These are phyloP conservation scores for Xenoacremonium recifei DNA, from an alignment of 2,329 filamentous ascomycete species.

Conservation along the genomic window DNA sequence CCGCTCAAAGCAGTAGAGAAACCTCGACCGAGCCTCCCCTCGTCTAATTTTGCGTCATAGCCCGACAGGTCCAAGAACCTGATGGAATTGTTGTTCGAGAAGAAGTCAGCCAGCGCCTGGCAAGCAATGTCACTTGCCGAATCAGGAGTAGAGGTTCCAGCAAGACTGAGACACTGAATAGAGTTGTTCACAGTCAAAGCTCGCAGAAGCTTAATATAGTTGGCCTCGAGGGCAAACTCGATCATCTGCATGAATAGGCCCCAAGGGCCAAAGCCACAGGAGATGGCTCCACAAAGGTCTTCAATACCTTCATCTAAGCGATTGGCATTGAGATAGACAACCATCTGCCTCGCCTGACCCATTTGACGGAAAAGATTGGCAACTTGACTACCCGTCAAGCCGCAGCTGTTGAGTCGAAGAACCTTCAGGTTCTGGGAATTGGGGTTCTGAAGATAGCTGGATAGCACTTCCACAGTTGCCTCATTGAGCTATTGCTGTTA, in stretches of 20 bases:
- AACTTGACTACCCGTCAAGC: slow-evolving; percentile 48
- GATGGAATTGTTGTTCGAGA: slow-evolving; percentile 49
- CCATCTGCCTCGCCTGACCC: slow-evolving; percentile 46
- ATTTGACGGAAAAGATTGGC: slow-evolving; percentile 51
- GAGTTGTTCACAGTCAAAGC: slow-evolving; percentile 50
- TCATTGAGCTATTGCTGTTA: slow-evolving; percentile 43
- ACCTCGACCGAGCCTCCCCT: slow-evolving; percentile 53
- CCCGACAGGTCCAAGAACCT: slow-evolving; percentile 57
- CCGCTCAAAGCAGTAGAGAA: slow-evolving; percentile 51
- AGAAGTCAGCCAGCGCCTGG: slow-evolving; percentile 47
- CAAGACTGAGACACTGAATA: slow-evolving; percentile 52
- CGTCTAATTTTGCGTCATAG: slow-evolving; percentile 56
- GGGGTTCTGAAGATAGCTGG: slow-evolving; percentile 42
- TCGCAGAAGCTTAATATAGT: slow-evolving; percentile 49
- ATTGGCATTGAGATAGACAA: slow-evolving; percentile 51
- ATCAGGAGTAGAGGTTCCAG: slow-evolving; percentile 51
- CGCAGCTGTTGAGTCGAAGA: slow-evolving; percentile 51
- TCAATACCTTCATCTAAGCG: slow-evolving; percentile 52
- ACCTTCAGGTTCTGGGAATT: slow-evolving; percentile 41
- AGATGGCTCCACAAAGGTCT: slow-evolving; percentile 47
- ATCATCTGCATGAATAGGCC: slow-evolving; percentile 56
- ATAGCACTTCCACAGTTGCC: slow-evolving; percentile 45
- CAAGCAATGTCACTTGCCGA: slow-evolving; percentile 46
- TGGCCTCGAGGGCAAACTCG: slow-evolving; percentile 52
- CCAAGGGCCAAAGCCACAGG: slow-evolving; percentile 46